Evolutionary conservation across 2,329 filamentous ascomycete genomes (phyloP).

Genomic region (Tricladium varicosporioides): DNA sequence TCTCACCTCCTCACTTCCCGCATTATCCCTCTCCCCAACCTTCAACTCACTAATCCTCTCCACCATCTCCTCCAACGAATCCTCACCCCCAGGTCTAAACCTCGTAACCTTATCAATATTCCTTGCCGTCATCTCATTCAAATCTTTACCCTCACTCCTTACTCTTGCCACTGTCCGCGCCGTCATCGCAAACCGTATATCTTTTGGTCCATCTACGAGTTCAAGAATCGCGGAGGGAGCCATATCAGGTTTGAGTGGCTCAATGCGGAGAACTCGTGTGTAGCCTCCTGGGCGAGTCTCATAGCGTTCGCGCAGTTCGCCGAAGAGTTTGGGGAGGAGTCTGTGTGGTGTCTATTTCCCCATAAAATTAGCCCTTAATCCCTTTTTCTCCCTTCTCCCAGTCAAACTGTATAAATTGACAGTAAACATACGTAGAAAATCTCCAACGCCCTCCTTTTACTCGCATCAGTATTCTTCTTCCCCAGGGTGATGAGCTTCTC

Average conservation of each 20-base stretch:
- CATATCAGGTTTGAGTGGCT: slow-evolving; percentile 84
- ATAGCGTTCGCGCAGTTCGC: slow-evolving; percentile 78
- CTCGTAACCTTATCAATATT: slow-evolving; percentile 84
- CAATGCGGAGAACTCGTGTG: slow-evolving; percentile 89
- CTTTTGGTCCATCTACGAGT: slow-evolving; percentile 88
- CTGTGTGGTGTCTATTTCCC: slow-evolving; percentile 61
- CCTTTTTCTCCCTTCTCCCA: not conserved
- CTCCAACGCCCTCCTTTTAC: slow-evolving; percentile 68
- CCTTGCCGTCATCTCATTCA: slow-evolving; percentile 69
- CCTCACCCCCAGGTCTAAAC: slow-evolving; percentile 66
- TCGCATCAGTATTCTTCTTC: slow-evolving; percentile 88
- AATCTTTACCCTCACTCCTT: slow-evolving; percentile 49
- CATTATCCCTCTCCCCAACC: slow-evolving; percentile 33
- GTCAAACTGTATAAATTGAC: no score
- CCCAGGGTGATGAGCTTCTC: slow-evolving; percentile 93
- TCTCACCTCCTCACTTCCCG: slow-evolving; percentile 30
- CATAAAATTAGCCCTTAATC: not conserved
- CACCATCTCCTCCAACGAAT: slow-evolving; percentile 66
- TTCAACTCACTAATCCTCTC: slow-evolving; percentile 38
- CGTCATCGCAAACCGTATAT: slow-evolving; percentile 93
- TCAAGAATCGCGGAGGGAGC: slow-evolving; percentile 88
- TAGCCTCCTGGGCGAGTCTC: slow-evolving; percentile 80
- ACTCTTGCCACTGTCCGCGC: slow-evolving; percentile 76
- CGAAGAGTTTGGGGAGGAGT: slow-evolving; percentile 84
- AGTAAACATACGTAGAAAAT: slow-evolving; percentile 79